Conservation (phyloP, 2,329 filamentous ascomycete species). For the Diaporthe longicolla region DNA sequence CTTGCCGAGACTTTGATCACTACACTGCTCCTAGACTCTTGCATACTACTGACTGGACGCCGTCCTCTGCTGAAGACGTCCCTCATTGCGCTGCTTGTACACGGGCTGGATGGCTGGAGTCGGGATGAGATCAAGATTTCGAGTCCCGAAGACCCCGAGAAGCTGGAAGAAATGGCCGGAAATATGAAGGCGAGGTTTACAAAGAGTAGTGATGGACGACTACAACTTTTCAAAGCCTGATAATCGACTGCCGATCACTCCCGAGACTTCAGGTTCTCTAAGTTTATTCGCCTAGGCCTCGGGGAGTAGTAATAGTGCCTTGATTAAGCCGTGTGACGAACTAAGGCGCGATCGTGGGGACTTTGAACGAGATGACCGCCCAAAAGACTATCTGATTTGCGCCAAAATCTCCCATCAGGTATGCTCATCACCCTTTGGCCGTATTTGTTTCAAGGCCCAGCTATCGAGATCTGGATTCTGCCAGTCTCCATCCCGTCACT, state of each 20-base stretch:
- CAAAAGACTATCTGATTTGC: neutral
- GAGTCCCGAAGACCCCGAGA: neutral
- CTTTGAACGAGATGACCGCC: too few relatives aligned
- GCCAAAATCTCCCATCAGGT: too few relatives aligned
- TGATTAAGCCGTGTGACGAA: too few relatives aligned
- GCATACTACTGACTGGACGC: neutral
- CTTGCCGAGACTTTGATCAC: constrained; percentile 44
- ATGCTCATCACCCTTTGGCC: too few relatives aligned
- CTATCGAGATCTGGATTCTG: neutral
- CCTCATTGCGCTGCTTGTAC: neutral
- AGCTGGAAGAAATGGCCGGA: constrained; percentile 5
- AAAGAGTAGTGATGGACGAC: neutral
- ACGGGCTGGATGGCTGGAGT: constrained; percentile 8
- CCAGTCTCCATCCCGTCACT: neutral
- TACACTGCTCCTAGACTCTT: constrained; percentile 46
- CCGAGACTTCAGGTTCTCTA: too few relatives aligned
- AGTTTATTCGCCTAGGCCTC: too few relatives aligned
- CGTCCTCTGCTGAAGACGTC: constrained; percentile 24
- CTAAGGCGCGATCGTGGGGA: too few relatives aligned
- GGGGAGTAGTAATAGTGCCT: too few relatives aligned
- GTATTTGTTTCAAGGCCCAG: neutral
- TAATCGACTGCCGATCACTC: neutral
- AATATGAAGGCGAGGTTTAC: constrained; percentile 5
- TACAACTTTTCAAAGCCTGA: constrained; percentile 6
- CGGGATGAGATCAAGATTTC: neutral